Percentiles rank a stretch among this genome's conserved stretches.
These are phyloP conservation scores for Sclerospora graminicola DNA, from an alignment of 352 stramenopile genomes.

Conservation along the genomic window DNA sequence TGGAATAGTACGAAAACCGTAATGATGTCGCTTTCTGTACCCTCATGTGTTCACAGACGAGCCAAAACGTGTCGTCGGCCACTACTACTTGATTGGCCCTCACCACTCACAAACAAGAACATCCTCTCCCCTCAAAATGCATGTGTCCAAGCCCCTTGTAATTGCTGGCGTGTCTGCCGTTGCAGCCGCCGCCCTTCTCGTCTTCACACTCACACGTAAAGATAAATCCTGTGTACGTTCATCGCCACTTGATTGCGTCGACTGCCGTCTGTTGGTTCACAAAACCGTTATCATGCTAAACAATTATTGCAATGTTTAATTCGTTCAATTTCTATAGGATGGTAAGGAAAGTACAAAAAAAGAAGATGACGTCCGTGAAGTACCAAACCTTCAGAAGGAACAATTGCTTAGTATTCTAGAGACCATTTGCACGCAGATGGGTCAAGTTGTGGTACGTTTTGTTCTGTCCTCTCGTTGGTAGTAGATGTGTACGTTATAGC, in stretches of 20 bases:
- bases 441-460: slow-evolving; percentile 70
- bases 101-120: slow-evolving; percentile 8
- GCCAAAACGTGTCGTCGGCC: too few species aligned
- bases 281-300: too few species aligned
- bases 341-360: slow-evolving; percentile 50
- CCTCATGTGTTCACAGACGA: too few species aligned
- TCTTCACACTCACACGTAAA: slow-evolving; percentile 40
- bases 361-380: slow-evolving; percentile 49
- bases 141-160: slow-evolving; percentile 74
- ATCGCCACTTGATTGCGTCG: background rate
- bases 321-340: slow-evolving; percentile 9
- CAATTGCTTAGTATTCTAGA: slow-evolving; percentile 81
- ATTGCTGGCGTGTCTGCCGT: slow-evolving; percentile 58
- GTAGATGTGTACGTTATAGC: background rate
- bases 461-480: background rate
- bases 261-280: too few species aligned
- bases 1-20: too few species aligned
- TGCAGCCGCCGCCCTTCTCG: slow-evolving; percentile 38
- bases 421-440: slow-evolving; percentile 85
- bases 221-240: slow-evolving; percentile 29
- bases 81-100: slow-evolving; percentile 5
- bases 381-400: slow-evolving; percentile 82
- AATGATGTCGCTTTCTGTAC: too few species aligned
- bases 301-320: background rate
- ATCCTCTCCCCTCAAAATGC: slow-evolving; percentile 35